A percentile compares a stretch with the other conserved stretches of the same genome.
These are phyloP conservation scores for Rhizopogon roseolus DNA, from an alignment of 768 basidiomycete genomes.

Conservation along the genomic window DNA sequence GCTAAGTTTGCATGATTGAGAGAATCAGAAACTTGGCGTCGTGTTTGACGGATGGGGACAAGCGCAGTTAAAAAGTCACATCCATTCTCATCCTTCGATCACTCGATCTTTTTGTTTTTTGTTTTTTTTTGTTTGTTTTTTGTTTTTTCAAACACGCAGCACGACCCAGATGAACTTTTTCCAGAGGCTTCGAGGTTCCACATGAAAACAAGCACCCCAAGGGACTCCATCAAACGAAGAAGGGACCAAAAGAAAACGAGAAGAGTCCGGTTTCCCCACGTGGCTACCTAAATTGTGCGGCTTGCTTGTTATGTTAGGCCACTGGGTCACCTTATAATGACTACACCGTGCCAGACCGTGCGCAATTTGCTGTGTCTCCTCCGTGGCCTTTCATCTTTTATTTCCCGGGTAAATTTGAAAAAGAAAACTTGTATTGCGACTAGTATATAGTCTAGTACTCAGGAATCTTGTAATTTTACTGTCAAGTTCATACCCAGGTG, in stretches of 20 bases:
- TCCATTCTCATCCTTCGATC: background rate
- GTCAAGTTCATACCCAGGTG: conserved; percentile 3
- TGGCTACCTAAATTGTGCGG: conserved; percentile 22
- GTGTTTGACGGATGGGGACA: too few species aligned
- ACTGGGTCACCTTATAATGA: conserved; percentile 24
- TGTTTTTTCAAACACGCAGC: background rate
- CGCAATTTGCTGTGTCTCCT: background rate
- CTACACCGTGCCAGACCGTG: conserved; percentile 5
- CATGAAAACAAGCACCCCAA: background rate
- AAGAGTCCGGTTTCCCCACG: conserved; percentile 17
- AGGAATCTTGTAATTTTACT: background rate
- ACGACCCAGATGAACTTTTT: background rate
- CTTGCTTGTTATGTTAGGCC: conserved; percentile 13
- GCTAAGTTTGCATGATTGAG: too few species aligned
- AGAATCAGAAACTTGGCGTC: too few species aligned
- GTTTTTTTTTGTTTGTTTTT: too few species aligned
- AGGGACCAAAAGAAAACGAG: background rate
- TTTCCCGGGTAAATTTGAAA: background rate
- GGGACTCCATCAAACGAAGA: background rate
- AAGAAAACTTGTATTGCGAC: background rate
- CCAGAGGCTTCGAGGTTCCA: background rate
- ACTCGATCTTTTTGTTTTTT: background rate
- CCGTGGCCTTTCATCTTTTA: background rate
- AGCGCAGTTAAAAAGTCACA: background rate
- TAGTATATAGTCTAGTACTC: background rate